phyloP scores from a whole-genome alignment of 78 protist species.

The Dictyostelium discoideum region dicty_2.7 NC_007090.3:5192501-5193000 shows the following conservation, averaged over 20 bases:
- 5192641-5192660: no score
- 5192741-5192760: background rate
- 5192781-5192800: background rate
- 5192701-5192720: slow-evolving; percentile 16
- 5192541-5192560: background rate
- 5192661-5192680: background rate
- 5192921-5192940: background rate
- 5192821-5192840: background rate
- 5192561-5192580: background rate
- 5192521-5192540: background rate
- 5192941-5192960: background rate
- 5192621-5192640: background rate
- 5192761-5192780: background rate
- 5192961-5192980: background rate
- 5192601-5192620: background rate
- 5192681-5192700: background rate
- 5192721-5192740: slow-evolving; percentile 24
- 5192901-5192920: background rate
- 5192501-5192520: slow-evolving; percentile 31
- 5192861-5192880: background rate
- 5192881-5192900: background rate
- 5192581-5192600: no score
- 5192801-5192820: background rate
- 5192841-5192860: background rate
- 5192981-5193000: no score